phyloP scores from a whole-genome alignment of 2,329 filamentous ascomycete species.

The Parastagonospora avenae region DNA sequence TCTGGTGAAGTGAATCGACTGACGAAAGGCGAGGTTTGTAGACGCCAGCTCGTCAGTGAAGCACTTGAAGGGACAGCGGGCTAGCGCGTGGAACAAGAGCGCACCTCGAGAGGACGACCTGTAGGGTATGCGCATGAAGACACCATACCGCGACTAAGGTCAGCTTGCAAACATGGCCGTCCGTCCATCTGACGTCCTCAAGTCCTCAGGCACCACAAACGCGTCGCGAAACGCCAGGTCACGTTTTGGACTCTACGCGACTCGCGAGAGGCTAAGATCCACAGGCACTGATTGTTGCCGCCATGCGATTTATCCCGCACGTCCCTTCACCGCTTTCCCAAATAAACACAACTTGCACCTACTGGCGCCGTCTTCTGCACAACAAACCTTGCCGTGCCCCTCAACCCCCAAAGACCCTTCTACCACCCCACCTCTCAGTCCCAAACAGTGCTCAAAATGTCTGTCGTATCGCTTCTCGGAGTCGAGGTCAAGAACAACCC shows the following conservation, averaged over 20 bases:
- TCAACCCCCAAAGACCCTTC: neutral
- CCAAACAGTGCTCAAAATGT: slow-evolving; percentile 66
- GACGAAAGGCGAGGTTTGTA: too few species aligned
- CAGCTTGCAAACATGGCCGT: too few species aligned
- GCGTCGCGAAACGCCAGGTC: slow-evolving; percentile 23
- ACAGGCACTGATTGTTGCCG: slow-evolving; percentile 19
- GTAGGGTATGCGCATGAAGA: too few species aligned
- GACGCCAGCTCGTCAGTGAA: too few species aligned
- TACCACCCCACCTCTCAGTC: neutral
- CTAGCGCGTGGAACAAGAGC: too few species aligned
- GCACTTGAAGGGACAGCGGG: too few species aligned
- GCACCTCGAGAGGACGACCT: too few species aligned
- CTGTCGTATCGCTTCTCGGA: slow-evolving; percentile 92
- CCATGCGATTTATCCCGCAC: slow-evolving; percentile 19
- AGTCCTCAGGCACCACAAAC: slow-evolving; percentile 2
- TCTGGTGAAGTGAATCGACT: too few species aligned
- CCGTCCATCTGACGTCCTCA: too few species aligned
- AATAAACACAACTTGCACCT: slow-evolving; percentile 19
- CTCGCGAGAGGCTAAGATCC: slow-evolving; percentile 12
- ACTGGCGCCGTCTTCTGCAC: neutral
- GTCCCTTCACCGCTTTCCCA: slow-evolving; percentile 22
- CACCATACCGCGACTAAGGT: too few species aligned
- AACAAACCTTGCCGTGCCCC: too few species aligned
- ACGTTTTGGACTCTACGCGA: slow-evolving; percentile 12
- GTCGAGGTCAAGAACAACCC: slow-evolving; percentile 98